Percentiles rank a stretch among this genome's conserved stretches.
These are phyloP conservation scores for Mitragyna speciosa DNA, from an alignment of 257 asterid genomes.

Conservation along the genomic window DNA sequence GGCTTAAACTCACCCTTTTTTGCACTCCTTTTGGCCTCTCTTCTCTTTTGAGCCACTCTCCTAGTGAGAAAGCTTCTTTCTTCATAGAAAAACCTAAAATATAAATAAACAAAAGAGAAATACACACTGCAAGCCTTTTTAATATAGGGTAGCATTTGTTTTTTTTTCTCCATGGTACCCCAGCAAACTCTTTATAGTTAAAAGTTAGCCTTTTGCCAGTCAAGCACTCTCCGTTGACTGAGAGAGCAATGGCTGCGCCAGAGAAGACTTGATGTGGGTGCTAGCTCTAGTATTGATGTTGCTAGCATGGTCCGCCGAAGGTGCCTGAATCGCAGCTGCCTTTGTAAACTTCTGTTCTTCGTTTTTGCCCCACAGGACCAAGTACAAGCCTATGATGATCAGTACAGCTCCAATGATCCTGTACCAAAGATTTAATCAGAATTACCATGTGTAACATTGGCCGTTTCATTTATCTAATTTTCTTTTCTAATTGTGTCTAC, in stretches of 20 bases:
- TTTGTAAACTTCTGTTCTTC: conserved; percentile 68
- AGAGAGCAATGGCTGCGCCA: conserved; percentile 76
- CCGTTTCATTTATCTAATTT: too few relatives aligned
- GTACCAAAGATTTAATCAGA: conserved; percentile 1
- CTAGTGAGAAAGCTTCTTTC: conserved; percentile 36
- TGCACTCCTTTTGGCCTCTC: background rate
- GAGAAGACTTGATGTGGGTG: conserved; percentile 65
- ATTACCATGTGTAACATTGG: background rate
- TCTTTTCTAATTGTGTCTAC: too few relatives aligned
- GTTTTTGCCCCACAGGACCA: conserved; percentile 92
- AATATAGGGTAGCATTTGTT: conserved; percentile 31
- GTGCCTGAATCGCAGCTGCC: conserved; percentile 45
- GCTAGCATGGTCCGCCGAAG: conserved; percentile 53
- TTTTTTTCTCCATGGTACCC: conserved; percentile 7
- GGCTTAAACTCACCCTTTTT: background rate
- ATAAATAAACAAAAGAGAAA: conserved; percentile 16
- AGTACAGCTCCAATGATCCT: conserved; percentile 88
- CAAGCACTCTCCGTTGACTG: conserved; percentile 63
- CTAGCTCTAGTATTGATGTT: conserved; percentile 23
- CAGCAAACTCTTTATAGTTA: conserved; percentile 31
- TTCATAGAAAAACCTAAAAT: conserved; percentile 22
- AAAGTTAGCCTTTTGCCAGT: conserved; percentile 33
- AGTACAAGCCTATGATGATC: conserved; percentile 80
- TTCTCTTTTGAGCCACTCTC: conserved; percentile 36
- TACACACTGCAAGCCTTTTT: conserved; percentile 51